phyloP scores from a whole-genome alignment of 768 basidiomycete species.

The Omphalotus guepiniiformis region DNA sequence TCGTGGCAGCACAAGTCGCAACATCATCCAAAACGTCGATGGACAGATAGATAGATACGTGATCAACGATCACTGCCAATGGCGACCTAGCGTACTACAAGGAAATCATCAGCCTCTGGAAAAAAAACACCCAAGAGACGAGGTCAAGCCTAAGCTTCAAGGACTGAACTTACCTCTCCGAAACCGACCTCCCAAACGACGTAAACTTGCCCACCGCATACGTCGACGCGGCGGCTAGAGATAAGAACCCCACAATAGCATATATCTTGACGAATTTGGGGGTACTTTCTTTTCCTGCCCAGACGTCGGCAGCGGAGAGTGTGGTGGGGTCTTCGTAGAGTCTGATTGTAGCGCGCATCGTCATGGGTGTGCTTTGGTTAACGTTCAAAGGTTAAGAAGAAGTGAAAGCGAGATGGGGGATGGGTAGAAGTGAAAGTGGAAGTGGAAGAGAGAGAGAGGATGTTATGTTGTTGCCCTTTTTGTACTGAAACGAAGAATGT shows the following conservation, averaged over 20 bases:
- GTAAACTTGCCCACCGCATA: neutral
- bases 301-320: conserved; percentile 1
- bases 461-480: neutral
- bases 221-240: neutral
- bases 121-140: no score
- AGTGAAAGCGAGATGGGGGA: neutral
- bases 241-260: neutral
- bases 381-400: no score
- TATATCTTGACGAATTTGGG: neutral
- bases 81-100: no score
- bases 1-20: no score
- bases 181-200: neutral
- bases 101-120: no score
- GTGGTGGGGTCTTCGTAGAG: conserved; percentile 5
- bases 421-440: neutral
- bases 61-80: no score
- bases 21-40: no score
- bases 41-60: no score
- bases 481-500: no score
- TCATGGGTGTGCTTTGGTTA: neutral
- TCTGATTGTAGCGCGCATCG: conserved; percentile 3
- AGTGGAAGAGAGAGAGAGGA: neutral
- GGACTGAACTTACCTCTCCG: neutral
- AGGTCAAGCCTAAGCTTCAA: no score
- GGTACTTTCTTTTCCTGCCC: neutral